Base-by-base conservation (phyloP, 371 early-diverging fungal species). In the Actinomortierella ambigua region DNA sequence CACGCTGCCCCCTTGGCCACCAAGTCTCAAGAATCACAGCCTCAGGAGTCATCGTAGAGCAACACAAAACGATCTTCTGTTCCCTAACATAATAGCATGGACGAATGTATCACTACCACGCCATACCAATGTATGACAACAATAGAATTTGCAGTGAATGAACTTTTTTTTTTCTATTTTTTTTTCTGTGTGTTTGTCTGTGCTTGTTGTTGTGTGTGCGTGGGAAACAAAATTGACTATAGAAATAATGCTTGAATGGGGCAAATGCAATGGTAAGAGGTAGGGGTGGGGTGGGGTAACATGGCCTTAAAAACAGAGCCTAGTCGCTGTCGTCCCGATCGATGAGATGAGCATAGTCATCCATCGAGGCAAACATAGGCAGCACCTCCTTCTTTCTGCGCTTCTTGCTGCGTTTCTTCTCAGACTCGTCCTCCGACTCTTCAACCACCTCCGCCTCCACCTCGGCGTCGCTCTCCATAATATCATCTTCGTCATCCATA, bases 351-450 rank as follows among this genome's bases (percentile, higher is more conserved):
- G 88, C 90, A 73, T 91, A 91, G 55, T 91, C 91, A 59, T 91
- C 90, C 65, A 81, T 84, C 22, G 88, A 84, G 18, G 87, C 91
- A 68, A 91, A 87, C 42, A 86, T 83, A 28, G 91, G 91, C 65
- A 90, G 61, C 48, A 75, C 81, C 54, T 77, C 81, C 60, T 81
- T 66, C 79, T 86, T 86, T 76, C 81, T 81, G 57, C 81, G 80
- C 76, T 87, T 87, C 78, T 68, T 79, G 54, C 63, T 61, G 50
- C 61, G 69, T 8, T 57, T 47, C 47, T 77, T 64, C 22, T 52
- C 13, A 51, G 26, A 39, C 17, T 75, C 75, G 53, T 69, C 51
- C 23, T 75, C 73, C 17, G 63, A 65, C 23, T 68, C 70, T 39
- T 65, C 69, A 8, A 34, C 70, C 15, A 22, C 50, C 23, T 55